Base-by-base conservation (phyloP, 163 green algal species). In the Botryococcus braunii region DNA sequence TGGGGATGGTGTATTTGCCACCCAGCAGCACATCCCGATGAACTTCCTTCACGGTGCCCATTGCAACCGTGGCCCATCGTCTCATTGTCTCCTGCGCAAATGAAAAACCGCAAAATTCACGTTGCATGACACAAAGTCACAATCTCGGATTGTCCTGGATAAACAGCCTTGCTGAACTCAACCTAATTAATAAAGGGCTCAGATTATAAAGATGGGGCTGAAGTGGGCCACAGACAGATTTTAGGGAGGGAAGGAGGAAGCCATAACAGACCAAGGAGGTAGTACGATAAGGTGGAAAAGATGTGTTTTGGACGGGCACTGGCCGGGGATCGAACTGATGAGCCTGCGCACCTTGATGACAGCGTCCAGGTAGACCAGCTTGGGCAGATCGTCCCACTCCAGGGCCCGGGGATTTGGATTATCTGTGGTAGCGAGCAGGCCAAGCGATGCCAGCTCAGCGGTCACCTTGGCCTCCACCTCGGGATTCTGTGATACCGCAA, bases 401-500 rank as follows among this genome's bases (percentile, higher is more conserved):
- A 77, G 29, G 17, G 38, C 35, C 8, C 68, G 63, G 0, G 77
- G 73, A 29, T 49, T 8, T 11, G 66, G 49, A 4, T 35, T 5
- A 8, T 25, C 34, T 0, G 37, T 11, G 0, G 50, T 56, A 5
- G 67, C 76, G 29, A 74, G 59, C 41, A 82, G 68, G 2, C 76
- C 74, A 35, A 68, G 48, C 25, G 21, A 39, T 0, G 32, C 57
- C 66, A 82, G 70, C 66, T 79, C 75, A 13, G 32, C n/a, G 9
- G 71, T 35, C 4, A 83, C 9, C 8, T n/a, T 29, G 6, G 63
- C 40, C 71, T 84, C 65, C 0, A 85, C 79, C 1, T 85, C 69
- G 2, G 82, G 83, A 65, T 93, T 76, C 23, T 80, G 77, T 8
- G 73, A 77, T 39, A 95, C 71, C 23, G 6, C 35, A 49, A n/a